A percentile compares a stretch with the other conserved stretches of the same genome.
Conservation (phyloP, 495 filamentous ascomycete species). For the Aspergillus funiculosus region DNA sequence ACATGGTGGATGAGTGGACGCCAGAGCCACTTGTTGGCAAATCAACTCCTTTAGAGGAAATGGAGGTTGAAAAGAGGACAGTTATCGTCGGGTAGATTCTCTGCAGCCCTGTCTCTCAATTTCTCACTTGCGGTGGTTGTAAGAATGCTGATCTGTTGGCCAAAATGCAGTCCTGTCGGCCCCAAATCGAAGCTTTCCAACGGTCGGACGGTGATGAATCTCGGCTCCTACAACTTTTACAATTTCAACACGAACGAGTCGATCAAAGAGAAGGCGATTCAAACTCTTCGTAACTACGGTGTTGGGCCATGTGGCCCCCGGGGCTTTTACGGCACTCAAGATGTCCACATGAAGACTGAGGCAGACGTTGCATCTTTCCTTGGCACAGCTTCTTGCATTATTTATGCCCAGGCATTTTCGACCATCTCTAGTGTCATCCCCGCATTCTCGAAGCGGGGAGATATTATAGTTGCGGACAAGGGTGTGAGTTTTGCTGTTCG, state of each 20-base stretch:
- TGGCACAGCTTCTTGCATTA: constrained; percentile 79
- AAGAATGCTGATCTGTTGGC: no score
- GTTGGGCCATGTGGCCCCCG: constrained; percentile 95
- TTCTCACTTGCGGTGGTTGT: constrained; percentile 1
- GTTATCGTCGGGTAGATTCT: constrained; percentile 74
- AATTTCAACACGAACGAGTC: constrained; percentile 89
- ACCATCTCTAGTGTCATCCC: constrained; percentile 93
- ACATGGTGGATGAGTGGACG: constrained; percentile 93
- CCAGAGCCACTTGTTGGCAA: constrained; percentile 83
- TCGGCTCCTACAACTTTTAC: constrained; percentile 93
- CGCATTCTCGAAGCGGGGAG: constrained; percentile 91
- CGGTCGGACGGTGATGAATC: constrained; percentile 84
- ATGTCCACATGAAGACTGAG: constrained; percentile 96
- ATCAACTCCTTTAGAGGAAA: constrained; percentile 65
- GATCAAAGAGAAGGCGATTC: constrained; percentile 89
- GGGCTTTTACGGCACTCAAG: constrained; percentile 96
- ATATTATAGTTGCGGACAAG: constrained; percentile 97
- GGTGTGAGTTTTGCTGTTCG: constrained; percentile 91
- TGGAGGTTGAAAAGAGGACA: constrained; percentile 76
- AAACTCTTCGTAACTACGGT: constrained; percentile 88
- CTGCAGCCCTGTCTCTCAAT: not conserved
- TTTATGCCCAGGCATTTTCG: constrained; percentile 92
- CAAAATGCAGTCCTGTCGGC: constrained; percentile 67
- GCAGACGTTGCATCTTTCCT: constrained; percentile 86
- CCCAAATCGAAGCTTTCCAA: constrained; percentile 84